Conservation (phyloP, 1,139 yeast species). For the Eremothecium gossypii region DNA sequence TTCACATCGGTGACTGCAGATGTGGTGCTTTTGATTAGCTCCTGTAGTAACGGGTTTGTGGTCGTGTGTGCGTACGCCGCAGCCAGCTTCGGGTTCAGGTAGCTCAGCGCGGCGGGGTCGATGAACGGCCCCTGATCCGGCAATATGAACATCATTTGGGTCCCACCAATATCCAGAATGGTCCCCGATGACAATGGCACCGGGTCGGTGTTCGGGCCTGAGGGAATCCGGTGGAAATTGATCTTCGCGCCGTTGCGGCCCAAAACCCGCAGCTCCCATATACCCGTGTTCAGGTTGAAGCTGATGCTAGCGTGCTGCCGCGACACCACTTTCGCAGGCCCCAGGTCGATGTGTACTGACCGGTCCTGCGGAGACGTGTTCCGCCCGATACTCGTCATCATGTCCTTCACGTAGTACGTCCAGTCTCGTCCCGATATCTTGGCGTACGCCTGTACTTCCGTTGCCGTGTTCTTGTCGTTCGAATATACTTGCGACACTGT, state of each 20-base stretch:
- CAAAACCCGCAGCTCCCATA: constrained; percentile 75
- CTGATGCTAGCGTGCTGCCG: constrained; percentile 80
- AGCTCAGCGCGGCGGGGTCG: constrained; percentile 41
- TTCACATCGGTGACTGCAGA: constrained; percentile 13
- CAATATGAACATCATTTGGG: constrained; percentile 96
- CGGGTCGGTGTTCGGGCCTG: constrained; percentile 38
- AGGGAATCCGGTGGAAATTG: constrained; percentile 53
- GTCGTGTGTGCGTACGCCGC: constrained; percentile 16
- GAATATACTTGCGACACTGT: constrained; percentile 42
- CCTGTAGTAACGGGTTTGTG: constrained; percentile 16
- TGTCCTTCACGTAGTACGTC: constrained; percentile 87
- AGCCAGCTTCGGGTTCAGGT: constrained; percentile 29
- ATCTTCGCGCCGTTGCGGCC: constrained; percentile 94
- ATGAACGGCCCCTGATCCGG: constrained; percentile 82
- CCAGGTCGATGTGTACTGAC: constrained; percentile 78
- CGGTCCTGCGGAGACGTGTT: constrained; percentile 51
- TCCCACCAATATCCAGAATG: constrained; percentile 87
- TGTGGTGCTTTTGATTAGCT: constrained; percentile 8
- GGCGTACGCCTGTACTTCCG: constrained; percentile 93
- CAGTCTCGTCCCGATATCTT: constrained; percentile 88
- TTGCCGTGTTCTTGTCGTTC: constrained; percentile 66
- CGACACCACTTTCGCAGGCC: constrained; percentile 93
- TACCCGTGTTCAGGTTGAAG: constrained; percentile 62
- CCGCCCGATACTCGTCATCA: constrained; percentile 74
- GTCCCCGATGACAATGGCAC: constrained; percentile 73